A percentile compares a stretch with the other conserved stretches of the same genome.
phyloP scores from a whole-genome alignment of 2,329 filamentous ascomycete genomes.

The Cladosporium phlei region DNA sequence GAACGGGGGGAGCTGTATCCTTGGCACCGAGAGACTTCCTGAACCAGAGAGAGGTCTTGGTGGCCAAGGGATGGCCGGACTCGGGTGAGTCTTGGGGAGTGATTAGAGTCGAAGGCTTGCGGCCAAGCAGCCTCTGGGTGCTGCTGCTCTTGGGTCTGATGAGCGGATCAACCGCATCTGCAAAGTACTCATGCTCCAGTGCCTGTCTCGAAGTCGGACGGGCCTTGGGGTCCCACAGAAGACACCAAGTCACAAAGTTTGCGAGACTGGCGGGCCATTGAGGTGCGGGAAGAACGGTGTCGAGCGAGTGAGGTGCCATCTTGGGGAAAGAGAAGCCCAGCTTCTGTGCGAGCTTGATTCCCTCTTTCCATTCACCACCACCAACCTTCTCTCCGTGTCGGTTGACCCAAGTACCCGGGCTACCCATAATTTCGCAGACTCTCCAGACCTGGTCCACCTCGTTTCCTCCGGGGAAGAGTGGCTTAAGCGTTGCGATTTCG shows the following conservation, averaged over 20 bases:
- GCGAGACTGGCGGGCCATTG: constrained; percentile 87
- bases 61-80: constrained; percentile 55
- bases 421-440: constrained; percentile 98
- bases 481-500: constrained; percentile 93
- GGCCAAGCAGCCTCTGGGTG: constrained; percentile 73
- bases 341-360: constrained; percentile 86
- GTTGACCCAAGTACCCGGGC: constrained; percentile 96
- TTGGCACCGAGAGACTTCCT: constrained; percentile 86
- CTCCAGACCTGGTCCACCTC: constrained; percentile 99
- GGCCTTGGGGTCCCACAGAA: constrained; percentile 96
- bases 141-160: constrained; percentile 82
- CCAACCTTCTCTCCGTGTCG: constrained; percentile 82
- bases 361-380: constrained; percentile 96
- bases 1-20: constrained; percentile 62
- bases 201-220: constrained; percentile 90
- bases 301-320: constrained; percentile 97
- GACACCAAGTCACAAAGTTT: constrained; percentile 94
- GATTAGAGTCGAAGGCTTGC: constrained; percentile 82
- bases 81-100: constrained; percentile 55
- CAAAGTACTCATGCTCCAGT: constrained; percentile 91
- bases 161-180: constrained; percentile 85
- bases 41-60: constrained; percentile 90
- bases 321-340: constrained; percentile 97
- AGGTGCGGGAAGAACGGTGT: constrained; percentile 82
- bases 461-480: constrained; percentile 93